These are phyloP conservation scores for Solanum dulcamara DNA, from an alignment of 257 asterid genomes.

Conservation along the genomic window DNA sequence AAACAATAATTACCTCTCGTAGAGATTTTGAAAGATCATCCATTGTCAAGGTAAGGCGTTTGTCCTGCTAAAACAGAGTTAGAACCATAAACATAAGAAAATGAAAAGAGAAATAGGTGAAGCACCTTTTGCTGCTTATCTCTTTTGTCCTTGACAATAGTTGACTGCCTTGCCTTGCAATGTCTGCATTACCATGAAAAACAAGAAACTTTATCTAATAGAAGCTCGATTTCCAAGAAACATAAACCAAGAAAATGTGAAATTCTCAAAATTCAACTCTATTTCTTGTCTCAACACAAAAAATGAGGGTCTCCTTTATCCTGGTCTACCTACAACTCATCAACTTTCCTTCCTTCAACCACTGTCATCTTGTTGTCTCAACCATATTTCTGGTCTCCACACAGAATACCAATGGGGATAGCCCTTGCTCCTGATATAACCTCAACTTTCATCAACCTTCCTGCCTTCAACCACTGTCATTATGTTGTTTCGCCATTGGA, in stretches of 20 bases:
- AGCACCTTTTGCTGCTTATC: constrained; percentile 94
- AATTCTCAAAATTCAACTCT: neutral
- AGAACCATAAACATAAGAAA: constrained; percentile 3
- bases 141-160: constrained; percentile 78
- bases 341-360: neutral
- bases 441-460: neutral
- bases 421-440: neutral
- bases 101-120: neutral
- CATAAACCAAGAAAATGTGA: neutral
- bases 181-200: constrained; percentile 42
- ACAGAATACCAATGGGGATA: neutral
- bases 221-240: neutral
- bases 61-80: constrained; percentile 49
- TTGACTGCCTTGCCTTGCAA: constrained; percentile 83
- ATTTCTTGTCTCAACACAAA: neutral
- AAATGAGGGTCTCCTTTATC: neutral
- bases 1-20: constrained; percentile 45
- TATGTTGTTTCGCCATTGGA: neutral
- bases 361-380: neutral
- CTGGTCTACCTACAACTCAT: neutral
- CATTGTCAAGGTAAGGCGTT: constrained; percentile 86
- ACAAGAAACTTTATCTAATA: neutral
- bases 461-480: neutral
- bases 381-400: neutral
- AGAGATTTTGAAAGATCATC: constrained; percentile 94